Evolutionary conservation across 345 rosid species (phyloP).

Genomic region (Bruguiera gymnorhiza): DNA sequence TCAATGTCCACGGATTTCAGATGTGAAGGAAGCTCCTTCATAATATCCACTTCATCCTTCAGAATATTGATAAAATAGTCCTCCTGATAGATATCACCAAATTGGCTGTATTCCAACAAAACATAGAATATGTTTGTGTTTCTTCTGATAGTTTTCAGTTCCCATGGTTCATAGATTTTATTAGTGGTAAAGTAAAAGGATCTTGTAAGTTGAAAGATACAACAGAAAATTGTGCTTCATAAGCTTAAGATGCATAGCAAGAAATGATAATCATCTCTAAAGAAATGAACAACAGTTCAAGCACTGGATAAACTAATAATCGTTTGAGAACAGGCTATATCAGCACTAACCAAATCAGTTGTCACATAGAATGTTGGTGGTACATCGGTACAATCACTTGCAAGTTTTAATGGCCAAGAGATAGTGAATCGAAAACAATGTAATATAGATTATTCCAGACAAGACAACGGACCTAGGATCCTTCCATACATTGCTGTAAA

Average conservation of each 20-base stretch:
- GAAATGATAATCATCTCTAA: too few species aligned
- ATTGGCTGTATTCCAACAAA: slow-evolving; percentile 55
- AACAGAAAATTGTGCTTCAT: background rate
- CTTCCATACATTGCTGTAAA: slow-evolving; percentile 97
- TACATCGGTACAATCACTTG: too few species aligned
- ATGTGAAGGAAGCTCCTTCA: slow-evolving; percentile 74
- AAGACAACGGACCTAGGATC: slow-evolving; percentile 73
- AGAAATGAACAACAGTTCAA: too few species aligned
- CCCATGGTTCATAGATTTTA: too few species aligned
- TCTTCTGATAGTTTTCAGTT: background rate
- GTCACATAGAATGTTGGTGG: too few species aligned
- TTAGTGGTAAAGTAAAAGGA: too few species aligned
- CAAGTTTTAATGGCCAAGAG: background rate
- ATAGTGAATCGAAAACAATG: background rate
- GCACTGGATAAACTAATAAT: too few species aligned
- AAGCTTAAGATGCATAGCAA: background rate
- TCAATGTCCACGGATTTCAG: slow-evolving; percentile 50
- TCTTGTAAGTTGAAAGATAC: background rate
- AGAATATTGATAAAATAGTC: slow-evolving; percentile 52
- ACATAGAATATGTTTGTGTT: slow-evolving; percentile 12
- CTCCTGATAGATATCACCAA: slow-evolving; percentile 80
- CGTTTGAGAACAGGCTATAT: too few species aligned
- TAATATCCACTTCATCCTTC: slow-evolving; percentile 59
- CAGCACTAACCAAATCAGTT: too few species aligned
- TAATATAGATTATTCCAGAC: slow-evolving; percentile 1